Evolutionary conservation across 208 protist genomes (phyloP).

Genomic region (Trypanosoma cruzi): DNA sequence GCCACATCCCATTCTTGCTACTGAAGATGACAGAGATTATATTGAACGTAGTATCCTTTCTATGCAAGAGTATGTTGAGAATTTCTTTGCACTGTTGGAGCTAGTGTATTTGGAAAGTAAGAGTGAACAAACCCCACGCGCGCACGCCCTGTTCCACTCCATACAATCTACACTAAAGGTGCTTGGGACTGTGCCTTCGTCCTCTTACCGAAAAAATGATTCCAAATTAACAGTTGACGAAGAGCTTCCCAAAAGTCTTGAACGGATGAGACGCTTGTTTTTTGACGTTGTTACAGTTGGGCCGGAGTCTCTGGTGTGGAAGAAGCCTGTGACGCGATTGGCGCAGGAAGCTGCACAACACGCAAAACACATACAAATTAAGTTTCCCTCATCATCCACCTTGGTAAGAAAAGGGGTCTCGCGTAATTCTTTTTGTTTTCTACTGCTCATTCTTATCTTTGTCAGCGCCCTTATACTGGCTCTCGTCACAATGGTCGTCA

Average conservation of each 20-base stretch:
- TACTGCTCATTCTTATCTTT: constrained; percentile 50
- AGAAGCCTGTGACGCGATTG: constrained; percentile 62
- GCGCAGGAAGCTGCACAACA: constrained; percentile 73
- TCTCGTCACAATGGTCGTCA: constrained; percentile 45
- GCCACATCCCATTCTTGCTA: constrained; percentile 87
- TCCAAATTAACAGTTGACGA: constrained; percentile 24
- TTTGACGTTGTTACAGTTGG: constrained; percentile 66
- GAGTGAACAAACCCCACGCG: constrained; percentile 39
- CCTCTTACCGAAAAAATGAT: constrained; percentile 39
- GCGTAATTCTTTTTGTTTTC: constrained; percentile 43
- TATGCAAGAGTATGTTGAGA: constrained; percentile 55
- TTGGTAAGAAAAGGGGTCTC: constrained; percentile 54
- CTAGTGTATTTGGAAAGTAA: constrained; percentile 60
- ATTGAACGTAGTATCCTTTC: constrained; percentile 62
- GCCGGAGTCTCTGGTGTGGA: constrained; percentile 76
- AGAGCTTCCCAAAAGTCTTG: constrained; percentile 71
- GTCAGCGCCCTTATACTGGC: constrained; percentile 46
- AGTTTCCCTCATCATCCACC: constrained; percentile 52
- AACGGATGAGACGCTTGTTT: constrained; percentile 70
- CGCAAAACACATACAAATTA: constrained; percentile 51
- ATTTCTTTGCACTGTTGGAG: constrained; percentile 75
- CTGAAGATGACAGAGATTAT: constrained; percentile 85
- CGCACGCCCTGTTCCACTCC: constrained; percentile 53
- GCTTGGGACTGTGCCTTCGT: constrained; percentile 39
- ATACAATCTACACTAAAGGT: constrained; percentile 67